A percentile compares a stretch with the other conserved stretches of the same genome.
phyloP scores from a whole-genome alignment of 331 rosid genomes.

The Stylosanthes scabra region DNA sequence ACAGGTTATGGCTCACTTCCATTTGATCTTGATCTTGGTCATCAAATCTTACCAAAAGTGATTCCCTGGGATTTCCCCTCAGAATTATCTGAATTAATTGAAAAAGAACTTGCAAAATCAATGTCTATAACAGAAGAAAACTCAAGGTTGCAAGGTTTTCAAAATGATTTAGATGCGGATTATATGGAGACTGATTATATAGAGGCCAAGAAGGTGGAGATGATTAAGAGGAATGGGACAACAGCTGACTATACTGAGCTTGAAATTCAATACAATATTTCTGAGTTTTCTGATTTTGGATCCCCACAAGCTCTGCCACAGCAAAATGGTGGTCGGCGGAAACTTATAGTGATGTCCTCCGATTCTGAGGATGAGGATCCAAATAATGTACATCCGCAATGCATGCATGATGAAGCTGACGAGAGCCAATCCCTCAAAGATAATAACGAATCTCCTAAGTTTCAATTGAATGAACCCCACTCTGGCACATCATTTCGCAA shows the following conservation, averaged over 20 bases:
- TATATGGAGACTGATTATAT: constrained; percentile 47
- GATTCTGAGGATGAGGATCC: constrained; percentile 84
- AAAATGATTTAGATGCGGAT: constrained; percentile 39
- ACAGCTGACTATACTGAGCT: constrained; percentile 58
- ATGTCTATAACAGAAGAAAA: constrained; percentile 55
- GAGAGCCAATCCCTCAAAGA: constrained; percentile 40
- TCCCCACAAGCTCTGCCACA: constrained; percentile 50
- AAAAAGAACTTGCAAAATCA: constrained; percentile 60
- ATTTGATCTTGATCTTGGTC: constrained; percentile 80
- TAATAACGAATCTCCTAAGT: constrained; percentile 36
- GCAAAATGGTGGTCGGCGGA: constrained; percentile 57
- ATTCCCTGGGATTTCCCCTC: constrained; percentile 95
- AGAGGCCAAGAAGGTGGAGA: constrained; percentile 76
- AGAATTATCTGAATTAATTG: constrained; percentile 70
- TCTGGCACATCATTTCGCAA: constrained; percentile 43
- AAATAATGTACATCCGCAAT: constrained; percentile 34
- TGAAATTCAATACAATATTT: constrained; percentile 56
- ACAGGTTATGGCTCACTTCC: constrained; percentile 55
- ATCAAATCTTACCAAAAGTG: constrained; percentile 76
- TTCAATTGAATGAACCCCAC: constrained; percentile 42
- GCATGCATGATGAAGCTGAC: constrained; percentile 41
- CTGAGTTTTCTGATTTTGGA: constrained; percentile 60
- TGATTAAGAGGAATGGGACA: constrained; percentile 80
- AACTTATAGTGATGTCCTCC: constrained; percentile 79
- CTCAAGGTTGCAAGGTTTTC: constrained; percentile 49